phyloP scores from a whole-genome alignment of 164 flowering plant genomes.

The Vitis rotundifolia region DNA sequence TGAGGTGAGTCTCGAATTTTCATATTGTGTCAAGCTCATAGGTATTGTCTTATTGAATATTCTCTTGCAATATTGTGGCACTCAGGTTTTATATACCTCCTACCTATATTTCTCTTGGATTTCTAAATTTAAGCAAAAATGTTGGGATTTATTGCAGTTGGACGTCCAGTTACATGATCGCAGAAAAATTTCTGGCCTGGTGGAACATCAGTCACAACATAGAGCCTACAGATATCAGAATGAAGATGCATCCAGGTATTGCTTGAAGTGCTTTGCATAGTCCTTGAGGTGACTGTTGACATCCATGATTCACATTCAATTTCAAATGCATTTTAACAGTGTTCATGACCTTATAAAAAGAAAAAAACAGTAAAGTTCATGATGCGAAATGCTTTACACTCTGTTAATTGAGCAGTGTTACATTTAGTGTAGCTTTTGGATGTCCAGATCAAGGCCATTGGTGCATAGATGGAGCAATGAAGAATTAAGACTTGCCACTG shows the following conservation, averaged over 20 bases:
- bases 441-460: conserved; percentile 28
- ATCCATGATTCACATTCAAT: background rate
- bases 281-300: too few species aligned
- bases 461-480: conserved; percentile 57
- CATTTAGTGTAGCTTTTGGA: conserved; percentile 9
- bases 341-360: background rate
- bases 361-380: background rate
- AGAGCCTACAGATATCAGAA: conserved; percentile 19
- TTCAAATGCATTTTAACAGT: background rate
- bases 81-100: background rate
- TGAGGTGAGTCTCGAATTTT: conserved; percentile 47
- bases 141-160: conserved; percentile 47
- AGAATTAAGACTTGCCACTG: conserved; percentile 68
- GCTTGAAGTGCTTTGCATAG: background rate
- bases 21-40: background rate
- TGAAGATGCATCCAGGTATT: conserved; percentile 28
- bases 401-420: conserved; percentile 6
- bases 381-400: background rate
- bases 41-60: background rate
- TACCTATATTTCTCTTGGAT: background rate
- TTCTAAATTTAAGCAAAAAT: conserved; percentile 5
- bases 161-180: conserved; percentile 63
- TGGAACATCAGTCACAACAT: conserved; percentile 21
- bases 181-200: conserved; percentile 62
- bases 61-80: background rate